Conservation (phyloP, 306 rosid species). For the Quercus parvula region DNA sequence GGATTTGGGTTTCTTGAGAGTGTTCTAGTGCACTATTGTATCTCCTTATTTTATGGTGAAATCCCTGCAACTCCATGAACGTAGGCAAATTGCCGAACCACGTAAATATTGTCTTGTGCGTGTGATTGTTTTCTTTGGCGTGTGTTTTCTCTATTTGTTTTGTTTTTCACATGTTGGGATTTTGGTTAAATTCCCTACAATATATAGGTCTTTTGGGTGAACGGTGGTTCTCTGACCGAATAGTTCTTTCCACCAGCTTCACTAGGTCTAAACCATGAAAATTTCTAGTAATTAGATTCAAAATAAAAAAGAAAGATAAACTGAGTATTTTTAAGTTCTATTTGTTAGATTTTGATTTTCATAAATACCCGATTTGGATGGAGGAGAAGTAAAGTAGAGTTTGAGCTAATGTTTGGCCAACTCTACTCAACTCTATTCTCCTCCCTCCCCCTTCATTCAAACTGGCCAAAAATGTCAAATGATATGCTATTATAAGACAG, state of each 20-base stretch:
- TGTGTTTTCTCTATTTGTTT: no score
- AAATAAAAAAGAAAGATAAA: background rate
- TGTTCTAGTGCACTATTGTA: no score
- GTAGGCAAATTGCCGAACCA: no score
- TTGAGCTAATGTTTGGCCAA: no score
- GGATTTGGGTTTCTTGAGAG: no score
- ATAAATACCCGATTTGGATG: background rate
- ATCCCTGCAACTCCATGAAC: no score
- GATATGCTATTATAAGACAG: background rate
- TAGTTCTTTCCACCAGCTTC: conserved; percentile 64
- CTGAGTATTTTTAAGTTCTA: background rate
- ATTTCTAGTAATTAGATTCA: background rate
- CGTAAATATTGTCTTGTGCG: no score
- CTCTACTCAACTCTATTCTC: background rate
- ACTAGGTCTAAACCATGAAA: conserved; percentile 51
- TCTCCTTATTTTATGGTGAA: no score
- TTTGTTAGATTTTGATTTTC: background rate
- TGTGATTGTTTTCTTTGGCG: no score
- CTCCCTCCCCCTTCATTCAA: background rate
- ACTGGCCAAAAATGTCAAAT: background rate
- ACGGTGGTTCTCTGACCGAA: conserved; percentile 47
- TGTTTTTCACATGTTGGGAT: no score
- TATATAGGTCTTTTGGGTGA: conserved; percentile 77
- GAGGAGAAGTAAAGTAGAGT: no score
- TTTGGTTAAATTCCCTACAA: background rate